Evolutionary conservation across 1,284 basidiomycete genomes (phyloP), one percentile per base, ranked within the genome.

Genomic region (Cryptococcus maquisensis): DNA sequence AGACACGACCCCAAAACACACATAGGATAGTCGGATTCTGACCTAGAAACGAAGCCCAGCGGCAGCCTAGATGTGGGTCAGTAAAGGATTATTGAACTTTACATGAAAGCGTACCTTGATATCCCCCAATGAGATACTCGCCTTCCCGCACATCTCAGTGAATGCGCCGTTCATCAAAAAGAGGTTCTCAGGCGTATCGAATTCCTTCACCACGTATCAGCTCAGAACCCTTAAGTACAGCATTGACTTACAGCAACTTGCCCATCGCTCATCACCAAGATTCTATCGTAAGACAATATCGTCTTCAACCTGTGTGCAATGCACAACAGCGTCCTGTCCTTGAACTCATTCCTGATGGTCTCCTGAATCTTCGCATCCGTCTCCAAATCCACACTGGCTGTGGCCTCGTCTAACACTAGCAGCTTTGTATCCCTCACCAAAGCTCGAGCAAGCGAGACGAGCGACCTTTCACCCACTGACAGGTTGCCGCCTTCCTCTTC

Each of bases 401-500:
- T 75, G 1, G 73, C 72, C 49, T 85, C 84, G 65, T 86, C 84
- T 43, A 86, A 73, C 4, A 86, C 81, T 16, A 85, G 79, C n/a
- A 85, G 78, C 62, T 79, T 80, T 18, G 72, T 63, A 58, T 71
- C 66, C 21, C 71, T 61, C 2, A 86, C 83, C 26, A 86, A 73
- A 3, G 85, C 87, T 45, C 86, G 77, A n/a, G 86, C 86, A 36
- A 88, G 79, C 53, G 83, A 85, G 28, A 88, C 79, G 39, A 88
- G 74, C 9, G 81, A 83, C 24, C 85, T 76, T 72, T 88, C 80
- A 39, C 85, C 83, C 24, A 85, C 83, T 47, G 84, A 47, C 47
- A 95, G 67, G 69, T 95, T 96, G 21, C 79, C 79, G 24, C 92
- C 93, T 69, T 95, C 92, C 57, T 88, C 86, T 59, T 93, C 89